These are phyloP conservation scores for Malus hybrid DNA, from an alignment of 331 rosid genomes.

Conservation along the genomic window DNA sequence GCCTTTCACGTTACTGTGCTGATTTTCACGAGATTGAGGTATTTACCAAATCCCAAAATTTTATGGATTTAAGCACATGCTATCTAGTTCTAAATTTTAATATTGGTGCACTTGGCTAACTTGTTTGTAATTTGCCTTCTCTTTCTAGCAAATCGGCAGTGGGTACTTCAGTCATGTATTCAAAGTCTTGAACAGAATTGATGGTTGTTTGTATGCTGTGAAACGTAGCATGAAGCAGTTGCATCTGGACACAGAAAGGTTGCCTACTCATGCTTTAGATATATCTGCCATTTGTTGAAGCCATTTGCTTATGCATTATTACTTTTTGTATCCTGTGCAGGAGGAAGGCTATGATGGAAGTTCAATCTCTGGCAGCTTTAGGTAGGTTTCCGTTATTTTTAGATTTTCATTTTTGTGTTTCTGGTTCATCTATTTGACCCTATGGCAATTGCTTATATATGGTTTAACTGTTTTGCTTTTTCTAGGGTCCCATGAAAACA, in stretches of 20 bases:
- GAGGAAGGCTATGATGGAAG: conserved; percentile 89
- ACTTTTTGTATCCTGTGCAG: conserved; percentile 29
- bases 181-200: conserved; percentile 72
- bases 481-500: conserved; percentile 67
- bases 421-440: neutral
- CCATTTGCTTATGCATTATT: neutral
- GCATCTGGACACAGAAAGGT: conserved; percentile 82
- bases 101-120: neutral
- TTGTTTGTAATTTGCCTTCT: neutral
- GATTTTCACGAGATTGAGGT: conserved; percentile 96
- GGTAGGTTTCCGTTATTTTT: conserved; percentile 33
- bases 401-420: neutral
- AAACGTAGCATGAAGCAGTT: conserved; percentile 61
- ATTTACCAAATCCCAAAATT: neutral
- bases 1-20: conserved; percentile 74
- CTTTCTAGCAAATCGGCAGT: conserved; percentile 61
- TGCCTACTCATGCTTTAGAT: conserved; percentile 4
- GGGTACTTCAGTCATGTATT: conserved; percentile 81
- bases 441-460: neutral
- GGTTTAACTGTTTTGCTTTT: neutral
- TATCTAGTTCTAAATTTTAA: neutral
- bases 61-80: neutral
- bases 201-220: conserved; percentile 93
- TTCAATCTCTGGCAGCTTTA: conserved; percentile 82
- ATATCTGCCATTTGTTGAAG: conserved; percentile 1